phyloP scores from a whole-genome alignment of 139 green algal genomes.

The Zygnema circumcarinatum region DNA sequence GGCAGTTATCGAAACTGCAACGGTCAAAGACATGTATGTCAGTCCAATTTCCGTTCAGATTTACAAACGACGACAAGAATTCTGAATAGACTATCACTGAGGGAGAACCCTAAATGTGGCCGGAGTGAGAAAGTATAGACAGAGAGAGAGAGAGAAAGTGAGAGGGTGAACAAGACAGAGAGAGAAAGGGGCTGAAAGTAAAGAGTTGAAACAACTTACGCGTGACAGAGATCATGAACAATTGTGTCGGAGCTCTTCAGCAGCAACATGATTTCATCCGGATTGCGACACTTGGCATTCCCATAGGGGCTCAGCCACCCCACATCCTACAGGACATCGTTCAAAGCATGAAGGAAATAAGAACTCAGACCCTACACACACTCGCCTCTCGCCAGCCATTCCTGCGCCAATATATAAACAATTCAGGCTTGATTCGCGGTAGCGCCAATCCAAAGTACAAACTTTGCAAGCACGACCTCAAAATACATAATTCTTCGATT shows the following conservation, averaged over 20 bases:
- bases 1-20: constrained; percentile 41
- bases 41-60: no score
- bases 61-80: no score
- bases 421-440: no score
- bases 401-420: background rate
- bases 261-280: constrained; percentile 86
- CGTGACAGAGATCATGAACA: constrained; percentile 79
- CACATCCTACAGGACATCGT: constrained; percentile 83
- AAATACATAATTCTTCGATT: background rate
- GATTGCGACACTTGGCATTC: constrained; percentile 69
- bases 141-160: background rate
- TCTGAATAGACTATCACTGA: no score
- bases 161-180: background rate
- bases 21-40: no score
- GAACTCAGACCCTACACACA: background rate
- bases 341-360: background rate
- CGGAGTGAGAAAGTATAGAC: no score
- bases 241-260: constrained; percentile 89
- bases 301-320: constrained; percentile 77
- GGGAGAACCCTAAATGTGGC: no score
- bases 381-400: background rate
- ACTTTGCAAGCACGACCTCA: no score
- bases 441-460: no score
- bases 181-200: background rate
- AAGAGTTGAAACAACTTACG: constrained; percentile 18